phyloP scores from a whole-genome alignment of 148 eudicot species.

The Fagopyrum tataricum region DNA sequence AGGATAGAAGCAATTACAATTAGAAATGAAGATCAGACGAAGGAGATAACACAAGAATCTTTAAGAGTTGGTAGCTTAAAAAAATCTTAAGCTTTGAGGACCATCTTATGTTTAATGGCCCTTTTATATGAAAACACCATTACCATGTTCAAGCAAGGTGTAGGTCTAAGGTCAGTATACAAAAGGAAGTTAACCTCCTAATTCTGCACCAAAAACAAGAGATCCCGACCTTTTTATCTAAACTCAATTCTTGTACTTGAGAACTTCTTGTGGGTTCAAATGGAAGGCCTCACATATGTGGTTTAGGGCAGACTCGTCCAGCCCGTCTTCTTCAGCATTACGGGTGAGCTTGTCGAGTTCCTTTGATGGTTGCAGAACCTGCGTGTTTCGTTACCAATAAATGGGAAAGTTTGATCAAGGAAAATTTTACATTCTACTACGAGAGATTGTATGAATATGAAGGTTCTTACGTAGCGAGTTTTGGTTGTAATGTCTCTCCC shows the following conservation, averaged over 20 bases:
- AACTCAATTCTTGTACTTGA: constrained; percentile 44
- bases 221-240: neutral
- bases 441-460: neutral
- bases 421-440: neutral
- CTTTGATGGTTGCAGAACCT: constrained; percentile 72
- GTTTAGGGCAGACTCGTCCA: constrained; percentile 34
- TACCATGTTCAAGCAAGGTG: neutral
- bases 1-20: too few species aligned
- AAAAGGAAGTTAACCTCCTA: neutral
- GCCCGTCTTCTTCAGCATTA: constrained; percentile 36
- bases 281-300: constrained; percentile 62
- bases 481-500: neutral
- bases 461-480: neutral
- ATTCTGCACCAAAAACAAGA: constrained; percentile 7
- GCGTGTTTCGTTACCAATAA: neutral
- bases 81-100: neutral
- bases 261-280: constrained; percentile 56
- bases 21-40: too few species aligned
- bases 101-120: neutral
- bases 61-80: neutral
- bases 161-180: neutral
- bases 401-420: neutral
- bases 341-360: constrained; percentile 56
- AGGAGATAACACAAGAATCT: too few species aligned
- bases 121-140: neutral